Evolutionary conservation across 2,329 filamentous ascomycete species (phyloP).

Genomic region (Thelonectria discophora): DNA sequence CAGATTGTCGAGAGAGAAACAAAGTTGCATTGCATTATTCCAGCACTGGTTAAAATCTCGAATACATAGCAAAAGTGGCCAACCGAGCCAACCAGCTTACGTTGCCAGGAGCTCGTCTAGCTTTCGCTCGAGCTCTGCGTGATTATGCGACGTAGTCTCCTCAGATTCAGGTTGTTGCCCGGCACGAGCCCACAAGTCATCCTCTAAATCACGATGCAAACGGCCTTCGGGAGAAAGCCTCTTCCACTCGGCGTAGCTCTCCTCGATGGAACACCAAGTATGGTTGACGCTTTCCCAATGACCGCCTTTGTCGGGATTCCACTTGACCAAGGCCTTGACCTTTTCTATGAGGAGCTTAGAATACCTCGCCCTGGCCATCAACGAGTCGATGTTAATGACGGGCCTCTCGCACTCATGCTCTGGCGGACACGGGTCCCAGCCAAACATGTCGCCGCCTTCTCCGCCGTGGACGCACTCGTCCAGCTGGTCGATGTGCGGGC

Average conservation of each 20-base stretch:
- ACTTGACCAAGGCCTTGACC: slow-evolving; percentile 40
- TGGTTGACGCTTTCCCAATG: not conserved
- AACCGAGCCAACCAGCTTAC: too few relatives aligned
- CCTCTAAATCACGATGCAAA: slow-evolving; percentile 48
- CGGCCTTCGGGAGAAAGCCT: too few relatives aligned
- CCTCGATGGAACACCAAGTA: slow-evolving; percentile 31
- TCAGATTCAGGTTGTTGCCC: slow-evolving; percentile 1
- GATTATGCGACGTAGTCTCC: slow-evolving; percentile 3
- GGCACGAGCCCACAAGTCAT: slow-evolving; percentile 32
- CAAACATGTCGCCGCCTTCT: not conserved
- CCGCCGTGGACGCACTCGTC: slow-evolving; percentile 22
- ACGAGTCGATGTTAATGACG: slow-evolving; percentile 45
- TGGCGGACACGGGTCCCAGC: slow-evolving; percentile 29
- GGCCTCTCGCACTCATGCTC: slow-evolving; percentile 33
- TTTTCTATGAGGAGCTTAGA: slow-evolving; percentile 39
- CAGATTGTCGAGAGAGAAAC: too few relatives aligned
- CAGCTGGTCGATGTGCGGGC: slow-evolving; percentile 27
- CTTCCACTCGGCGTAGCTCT: slow-evolving; percentile 44
- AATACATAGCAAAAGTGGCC: not conserved
- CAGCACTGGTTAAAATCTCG: too few relatives aligned
- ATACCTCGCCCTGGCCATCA: slow-evolving; percentile 39
- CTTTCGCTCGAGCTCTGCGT: not conserved
- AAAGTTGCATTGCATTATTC: too few relatives aligned
- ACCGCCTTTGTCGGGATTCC: slow-evolving; percentile 29
- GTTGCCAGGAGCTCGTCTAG: too few relatives aligned